phyloP scores from a whole-genome alignment of 306 rosid species.

The Abrus precatorius region DNA sequence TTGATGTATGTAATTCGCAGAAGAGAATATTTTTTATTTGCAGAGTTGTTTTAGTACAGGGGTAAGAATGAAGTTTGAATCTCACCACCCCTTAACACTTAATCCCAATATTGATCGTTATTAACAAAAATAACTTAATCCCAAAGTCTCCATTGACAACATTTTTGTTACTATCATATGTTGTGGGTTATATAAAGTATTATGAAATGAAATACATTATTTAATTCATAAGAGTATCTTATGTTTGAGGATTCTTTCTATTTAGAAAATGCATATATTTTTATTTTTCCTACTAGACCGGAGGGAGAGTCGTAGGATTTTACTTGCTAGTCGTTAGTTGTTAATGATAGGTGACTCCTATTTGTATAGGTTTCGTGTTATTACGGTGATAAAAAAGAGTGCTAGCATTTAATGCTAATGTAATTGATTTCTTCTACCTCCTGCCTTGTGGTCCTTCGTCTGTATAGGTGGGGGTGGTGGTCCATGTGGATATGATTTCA shows the following conservation, averaged over 20 bases:
- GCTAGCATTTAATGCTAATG: background rate
- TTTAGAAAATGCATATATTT: too few relatives aligned
- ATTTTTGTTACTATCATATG: too few relatives aligned
- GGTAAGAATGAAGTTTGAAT: background rate
- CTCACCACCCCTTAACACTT: too few relatives aligned
- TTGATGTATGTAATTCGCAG: background rate
- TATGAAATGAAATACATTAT: background rate
- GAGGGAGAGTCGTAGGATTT: too few relatives aligned
- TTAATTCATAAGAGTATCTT: background rate
- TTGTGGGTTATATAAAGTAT: background rate
- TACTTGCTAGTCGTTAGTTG: background rate
- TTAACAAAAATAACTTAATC: background rate
- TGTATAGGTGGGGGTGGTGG: constrained; percentile 10
- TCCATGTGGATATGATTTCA: constrained; percentile 23
- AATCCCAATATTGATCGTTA: background rate
- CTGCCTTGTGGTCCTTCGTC: constrained; percentile 43
- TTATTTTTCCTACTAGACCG: too few relatives aligned
- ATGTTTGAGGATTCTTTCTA: too few relatives aligned
- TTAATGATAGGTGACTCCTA: background rate
- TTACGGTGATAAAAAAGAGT: background rate
- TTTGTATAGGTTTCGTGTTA: background rate
- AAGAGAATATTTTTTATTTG: background rate
- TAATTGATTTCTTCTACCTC: constrained; percentile 25
- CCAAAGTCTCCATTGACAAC: background rate
- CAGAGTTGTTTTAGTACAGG: background rate